phyloP scores from a whole-genome alignment of 768 basidiomycete genomes.

The Scleroderma citrinum region DNA sequence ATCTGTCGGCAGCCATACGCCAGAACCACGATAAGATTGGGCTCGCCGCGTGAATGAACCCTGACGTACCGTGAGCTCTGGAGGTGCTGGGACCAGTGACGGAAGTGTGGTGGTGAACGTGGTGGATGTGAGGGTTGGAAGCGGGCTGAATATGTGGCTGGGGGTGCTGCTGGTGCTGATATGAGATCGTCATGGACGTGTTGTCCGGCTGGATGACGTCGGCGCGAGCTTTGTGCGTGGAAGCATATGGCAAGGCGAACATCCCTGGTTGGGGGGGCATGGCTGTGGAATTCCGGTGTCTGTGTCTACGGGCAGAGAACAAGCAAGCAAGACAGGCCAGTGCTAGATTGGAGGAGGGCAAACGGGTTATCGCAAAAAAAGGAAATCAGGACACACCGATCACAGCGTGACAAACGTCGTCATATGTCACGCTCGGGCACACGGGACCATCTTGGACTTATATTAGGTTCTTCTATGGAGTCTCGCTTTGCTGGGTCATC shows the following conservation, averaged over 20 bases:
- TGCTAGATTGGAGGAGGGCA: slow-evolving; percentile 1
- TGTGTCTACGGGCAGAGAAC: background rate
- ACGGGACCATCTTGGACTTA: background rate
- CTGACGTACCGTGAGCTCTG: slow-evolving; percentile 35
- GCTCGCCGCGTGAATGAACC: background rate
- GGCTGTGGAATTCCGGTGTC: background rate
- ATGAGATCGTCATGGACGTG: slow-evolving; percentile 11
- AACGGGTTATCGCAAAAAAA: slow-evolving; percentile 7
- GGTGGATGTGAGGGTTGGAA: slow-evolving; percentile 24
- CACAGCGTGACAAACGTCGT: background rate
- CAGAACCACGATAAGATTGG: slow-evolving; percentile 21
- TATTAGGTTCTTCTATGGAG: background rate
- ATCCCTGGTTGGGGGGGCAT: slow-evolving; percentile 72
- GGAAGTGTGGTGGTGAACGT: slow-evolving; percentile 34
- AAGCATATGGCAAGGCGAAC: slow-evolving; percentile 55
- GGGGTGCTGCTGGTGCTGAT: slow-evolving; percentile 9
- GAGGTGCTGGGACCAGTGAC: slow-evolving; percentile 38
- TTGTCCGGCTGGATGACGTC: slow-evolving; percentile 24
- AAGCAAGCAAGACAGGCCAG: background rate
- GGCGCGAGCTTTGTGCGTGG: slow-evolving; percentile 38
- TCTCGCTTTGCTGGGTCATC: too few relatives aligned
- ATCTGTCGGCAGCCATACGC: slow-evolving; percentile 20
- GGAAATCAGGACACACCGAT: slow-evolving; percentile 12
- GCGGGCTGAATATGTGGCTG: slow-evolving; percentile 7
- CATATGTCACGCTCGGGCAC: background rate